Conservation (phyloP, 305 asterid genomes). For the Lippia alba region DNA sequence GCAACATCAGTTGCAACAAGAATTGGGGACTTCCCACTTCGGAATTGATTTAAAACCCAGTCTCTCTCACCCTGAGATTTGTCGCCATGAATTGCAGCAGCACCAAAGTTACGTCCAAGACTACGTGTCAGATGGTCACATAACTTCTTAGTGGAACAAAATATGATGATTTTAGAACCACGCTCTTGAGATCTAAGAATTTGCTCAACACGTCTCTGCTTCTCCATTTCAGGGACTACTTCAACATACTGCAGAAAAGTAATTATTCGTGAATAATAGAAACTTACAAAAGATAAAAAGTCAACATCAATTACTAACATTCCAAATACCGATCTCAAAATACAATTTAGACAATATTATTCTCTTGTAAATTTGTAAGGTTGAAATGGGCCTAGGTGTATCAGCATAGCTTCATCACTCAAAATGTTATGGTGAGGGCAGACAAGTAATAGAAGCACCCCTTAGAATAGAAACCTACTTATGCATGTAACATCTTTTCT, state of each 20-base stretch:
- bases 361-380: not conserved
- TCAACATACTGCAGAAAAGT: slow-evolving; percentile 73
- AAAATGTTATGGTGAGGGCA: not conserved
- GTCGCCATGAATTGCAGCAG: slow-evolving; percentile 98
- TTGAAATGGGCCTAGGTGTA: not conserved
- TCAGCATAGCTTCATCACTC: not conserved
- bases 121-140: slow-evolving; percentile 90
- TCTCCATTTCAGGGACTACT: slow-evolving; percentile 89
- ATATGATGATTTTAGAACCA: slow-evolving; percentile 82
- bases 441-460: not conserved
- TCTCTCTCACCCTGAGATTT: slow-evolving; percentile 95
- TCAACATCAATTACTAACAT: not conserved
- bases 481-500: not conserved
- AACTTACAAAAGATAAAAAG: slow-evolving; percentile 11
- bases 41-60: slow-evolving; percentile 92
- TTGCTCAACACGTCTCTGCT: slow-evolving; percentile 94
- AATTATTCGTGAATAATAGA: slow-evolving; percentile 21
- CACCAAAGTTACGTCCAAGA: slow-evolving; percentile 85
- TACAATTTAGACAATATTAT: not conserved
- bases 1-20: slow-evolving; percentile 99
- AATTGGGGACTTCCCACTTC: slow-evolving; percentile 79
- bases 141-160: slow-evolving; percentile 91
- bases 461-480: slow-evolving; percentile 7
- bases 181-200: slow-evolving; percentile 90
- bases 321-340: not conserved